Evolutionary conservation across 164 flowering plant species (phyloP), one percentile per base, ranked within the genome.

Genomic region (Vitis rupestris): DNA sequence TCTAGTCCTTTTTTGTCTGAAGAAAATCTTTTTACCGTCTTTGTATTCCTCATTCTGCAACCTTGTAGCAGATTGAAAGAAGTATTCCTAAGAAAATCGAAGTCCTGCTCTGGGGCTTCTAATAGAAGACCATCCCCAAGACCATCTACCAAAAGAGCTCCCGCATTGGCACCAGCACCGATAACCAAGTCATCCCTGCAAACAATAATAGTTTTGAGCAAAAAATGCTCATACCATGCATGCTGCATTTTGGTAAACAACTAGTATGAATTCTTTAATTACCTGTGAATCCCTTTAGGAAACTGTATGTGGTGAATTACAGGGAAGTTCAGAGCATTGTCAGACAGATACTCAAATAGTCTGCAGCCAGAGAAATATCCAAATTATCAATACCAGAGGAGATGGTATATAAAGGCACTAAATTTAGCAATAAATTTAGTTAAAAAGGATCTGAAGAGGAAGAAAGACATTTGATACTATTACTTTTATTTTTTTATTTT

Each of bases 1-100:
- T 65, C 31, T 17, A 8, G 30, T 17, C 16, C 14, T 5, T 48
- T 58, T 37, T 63, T 60, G 4, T 54, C 2, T 37, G 50, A 17
- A 30, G 1, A 58, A 12, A 67, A 68, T 14, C 30, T 56, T 14
- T 68, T 54, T 80, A 94, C 99, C 77, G 98, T 95, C 82, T 95
- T 95, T 63, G 99, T 95, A 69, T 95, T 95, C 50, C 99, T 78
- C 99, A 95, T 95, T 80, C 99, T 85, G 86, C 99, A 95, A 63
- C 99, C 99, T 80, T 95, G 99, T 52, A 95, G 88, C 75, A 95
- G 83, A 80, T 95, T 95, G 81, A 95, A 95, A 62, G 98, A 92
- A 51, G 99, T 92, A 65, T 91, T 80, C 72, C 97, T 84, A 1
- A 95, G 86, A 69, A 95, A 92, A 51, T 95, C 98, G 63, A 90